These are phyloP conservation scores for Penicillium salamii DNA, from an alignment of 495 filamentous ascomycete genomes.

Conservation along the genomic window DNA sequence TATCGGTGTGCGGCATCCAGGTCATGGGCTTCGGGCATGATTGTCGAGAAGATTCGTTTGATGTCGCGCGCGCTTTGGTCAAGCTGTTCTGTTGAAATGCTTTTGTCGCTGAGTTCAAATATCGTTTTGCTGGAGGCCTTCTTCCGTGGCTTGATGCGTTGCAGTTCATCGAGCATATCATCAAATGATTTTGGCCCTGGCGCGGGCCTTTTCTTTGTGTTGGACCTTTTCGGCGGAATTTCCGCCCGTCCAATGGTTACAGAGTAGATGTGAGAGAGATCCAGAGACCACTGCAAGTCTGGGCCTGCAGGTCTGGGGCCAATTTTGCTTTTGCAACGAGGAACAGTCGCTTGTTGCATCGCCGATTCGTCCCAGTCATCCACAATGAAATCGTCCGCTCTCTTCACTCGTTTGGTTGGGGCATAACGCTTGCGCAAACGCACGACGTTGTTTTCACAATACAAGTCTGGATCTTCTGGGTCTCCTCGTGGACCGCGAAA, in stretches of 20 bases:
- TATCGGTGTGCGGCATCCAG: slow-evolving; percentile 6
- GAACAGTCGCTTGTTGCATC: neutral
- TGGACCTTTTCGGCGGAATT: slow-evolving; percentile 1
- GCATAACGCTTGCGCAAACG: slow-evolving; percentile 20
- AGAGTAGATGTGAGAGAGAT: slow-evolving; percentile 32
- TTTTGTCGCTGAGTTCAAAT: slow-evolving; percentile 27
- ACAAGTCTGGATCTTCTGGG: slow-evolving; percentile 5
- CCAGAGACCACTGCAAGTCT: slow-evolving; percentile 28
- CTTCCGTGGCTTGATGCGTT: neutral
- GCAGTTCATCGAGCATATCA: slow-evolving; percentile 14
- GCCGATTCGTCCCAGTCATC: slow-evolving; percentile 39
- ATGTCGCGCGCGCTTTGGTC: slow-evolving; percentile 32
- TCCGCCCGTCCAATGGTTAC: slow-evolving; percentile 14
- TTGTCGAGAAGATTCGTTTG: slow-evolving; percentile 18
- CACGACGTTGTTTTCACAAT: slow-evolving; percentile 18
- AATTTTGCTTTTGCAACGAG: neutral
- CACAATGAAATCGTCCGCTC: slow-evolving; percentile 32
- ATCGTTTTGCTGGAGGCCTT: slow-evolving; percentile 24
- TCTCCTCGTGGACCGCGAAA: slow-evolving; percentile 17
- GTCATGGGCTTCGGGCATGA: slow-evolving; percentile 6
- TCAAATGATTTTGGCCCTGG: slow-evolving; percentile 14
- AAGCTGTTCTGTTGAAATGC: slow-evolving; percentile 30
- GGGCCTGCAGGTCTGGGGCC: neutral
- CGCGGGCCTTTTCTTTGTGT: neutral
- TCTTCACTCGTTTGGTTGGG: slow-evolving; percentile 1